Conservation (phyloP, 306 rosid genomes). For the Aeschynomene evenia region DNA sequence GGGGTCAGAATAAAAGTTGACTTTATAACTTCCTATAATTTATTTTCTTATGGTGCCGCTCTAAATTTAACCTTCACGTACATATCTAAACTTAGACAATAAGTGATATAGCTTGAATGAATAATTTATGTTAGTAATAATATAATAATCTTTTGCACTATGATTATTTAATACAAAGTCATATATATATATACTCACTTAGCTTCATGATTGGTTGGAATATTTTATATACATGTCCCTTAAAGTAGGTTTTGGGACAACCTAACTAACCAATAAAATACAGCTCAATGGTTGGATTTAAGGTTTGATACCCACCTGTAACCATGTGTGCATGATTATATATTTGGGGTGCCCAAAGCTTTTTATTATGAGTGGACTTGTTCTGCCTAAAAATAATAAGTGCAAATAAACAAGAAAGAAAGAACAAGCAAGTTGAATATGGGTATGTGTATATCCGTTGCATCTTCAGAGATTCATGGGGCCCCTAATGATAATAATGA, state of each 20-base stretch:
- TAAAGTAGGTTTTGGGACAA: slow-evolving; percentile 40
- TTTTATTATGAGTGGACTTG: neutral
- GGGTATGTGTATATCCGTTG: slow-evolving; percentile 71
- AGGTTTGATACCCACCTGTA: slow-evolving; percentile 24
- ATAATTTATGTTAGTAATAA: neutral
- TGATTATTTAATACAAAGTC: slow-evolving; percentile 21
- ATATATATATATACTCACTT: neutral
- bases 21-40: too few species aligned
- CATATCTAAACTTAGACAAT: too few species aligned
- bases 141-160: neutral
- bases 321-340: slow-evolving; percentile 21
- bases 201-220: too few species aligned
- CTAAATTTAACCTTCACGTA: too few species aligned
- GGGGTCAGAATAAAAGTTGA: neutral
- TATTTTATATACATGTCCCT: slow-evolving; percentile 33
- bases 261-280: slow-evolving; percentile 32
- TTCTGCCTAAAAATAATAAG: neutral
- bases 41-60: too few species aligned
- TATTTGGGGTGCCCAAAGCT: slow-evolving; percentile 13
- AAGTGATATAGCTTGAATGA: neutral
- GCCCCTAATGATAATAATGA: slow-evolving; percentile 38
- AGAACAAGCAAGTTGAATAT: slow-evolving; percentile 30
- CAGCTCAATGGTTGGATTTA: slow-evolving; percentile 28
- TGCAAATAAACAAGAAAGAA: neutral
- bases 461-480: slow-evolving; percentile 54